Evolutionary conservation across 768 basidiomycete species (phyloP).

Genomic region (Tylopilus cervinicoccineus): DNA sequence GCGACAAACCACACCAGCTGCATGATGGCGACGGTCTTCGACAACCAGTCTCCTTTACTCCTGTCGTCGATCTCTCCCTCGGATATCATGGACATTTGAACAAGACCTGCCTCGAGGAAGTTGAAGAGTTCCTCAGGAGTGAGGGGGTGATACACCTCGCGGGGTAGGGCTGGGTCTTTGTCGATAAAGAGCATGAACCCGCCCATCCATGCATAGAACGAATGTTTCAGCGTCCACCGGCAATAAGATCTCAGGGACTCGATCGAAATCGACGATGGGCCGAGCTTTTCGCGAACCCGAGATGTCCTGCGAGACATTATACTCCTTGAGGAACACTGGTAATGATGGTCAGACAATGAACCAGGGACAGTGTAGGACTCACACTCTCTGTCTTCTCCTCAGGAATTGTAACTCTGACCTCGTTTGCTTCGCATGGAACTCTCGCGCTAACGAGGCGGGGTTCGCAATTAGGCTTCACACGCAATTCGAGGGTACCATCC

Average conservation of each 20-base stretch:
- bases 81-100: neutral
- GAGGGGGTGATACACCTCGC: neutral
- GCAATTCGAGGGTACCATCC: neutral
- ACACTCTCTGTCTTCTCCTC: neutral
- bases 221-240: neutral
- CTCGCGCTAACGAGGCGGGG: neutral
- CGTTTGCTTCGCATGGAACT: neutral
- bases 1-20: neutral
- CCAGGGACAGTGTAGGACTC: too few species aligned
- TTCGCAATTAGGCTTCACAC: neutral
- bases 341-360: neutral
- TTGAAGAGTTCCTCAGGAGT: neutral
- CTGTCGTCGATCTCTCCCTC: neutral
- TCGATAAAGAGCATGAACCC: neutral
- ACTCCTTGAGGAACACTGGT: neutral
- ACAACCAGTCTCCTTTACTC: neutral
- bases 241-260: neutral
- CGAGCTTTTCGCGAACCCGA: neutral
- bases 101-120: neutral
- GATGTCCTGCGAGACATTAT: neutral
- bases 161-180: neutral
- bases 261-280: neutral
- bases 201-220: neutral
- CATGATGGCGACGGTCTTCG: neutral
- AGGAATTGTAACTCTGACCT: neutral